These are phyloP conservation scores for Metarhizium anisopliae DNA, from an alignment of 2,329 filamentous ascomycete genomes.

Conservation along the genomic window DNA sequence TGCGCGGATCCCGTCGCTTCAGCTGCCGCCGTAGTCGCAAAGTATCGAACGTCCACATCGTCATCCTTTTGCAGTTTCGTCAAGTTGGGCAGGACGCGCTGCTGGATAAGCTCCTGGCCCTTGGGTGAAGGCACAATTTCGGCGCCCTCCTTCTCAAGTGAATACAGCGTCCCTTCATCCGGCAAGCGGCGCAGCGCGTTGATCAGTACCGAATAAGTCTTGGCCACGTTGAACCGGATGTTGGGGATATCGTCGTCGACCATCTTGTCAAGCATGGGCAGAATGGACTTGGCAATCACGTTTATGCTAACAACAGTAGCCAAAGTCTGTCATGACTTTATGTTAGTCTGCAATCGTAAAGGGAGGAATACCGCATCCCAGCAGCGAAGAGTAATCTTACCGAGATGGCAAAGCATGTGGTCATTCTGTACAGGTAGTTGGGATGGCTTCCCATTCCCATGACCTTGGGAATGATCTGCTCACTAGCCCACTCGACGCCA, in stretches of 20 bases:
- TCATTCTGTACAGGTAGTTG: conserved; percentile 99
- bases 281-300: conserved; percentile 85
- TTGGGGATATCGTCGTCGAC: conserved; percentile 94
- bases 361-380: background rate
- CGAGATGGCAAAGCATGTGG: conserved; percentile 97
- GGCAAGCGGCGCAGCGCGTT: conserved; percentile 87
- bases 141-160: conserved; percentile 69
- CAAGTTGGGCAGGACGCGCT: conserved; percentile 79
- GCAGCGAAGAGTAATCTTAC: conserved; percentile 45
- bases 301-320: conserved; percentile 87
- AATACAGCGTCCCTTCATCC: conserved; percentile 75
- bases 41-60: conserved; percentile 96
- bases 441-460: conserved; percentile 97
- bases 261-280: conserved; percentile 93
- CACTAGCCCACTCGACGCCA: conserved; percentile 93
- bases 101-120: conserved; percentile 72
- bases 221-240: conserved; percentile 98
- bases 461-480: conserved; percentile 96
- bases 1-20: conserved; percentile 36
- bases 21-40: conserved; percentile 81
- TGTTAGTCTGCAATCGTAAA: background rate
- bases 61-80: conserved; percentile 96
- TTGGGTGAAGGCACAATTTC: conserved; percentile 56
- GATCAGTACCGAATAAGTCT: conserved; percentile 88
- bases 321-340: conserved; percentile 57